Percentiles rank a stretch among this genome's conserved stretches.
phyloP scores from a whole-genome alignment of 768 basidiomycete genomes.

The Lanmaoa rubissima region DNA sequence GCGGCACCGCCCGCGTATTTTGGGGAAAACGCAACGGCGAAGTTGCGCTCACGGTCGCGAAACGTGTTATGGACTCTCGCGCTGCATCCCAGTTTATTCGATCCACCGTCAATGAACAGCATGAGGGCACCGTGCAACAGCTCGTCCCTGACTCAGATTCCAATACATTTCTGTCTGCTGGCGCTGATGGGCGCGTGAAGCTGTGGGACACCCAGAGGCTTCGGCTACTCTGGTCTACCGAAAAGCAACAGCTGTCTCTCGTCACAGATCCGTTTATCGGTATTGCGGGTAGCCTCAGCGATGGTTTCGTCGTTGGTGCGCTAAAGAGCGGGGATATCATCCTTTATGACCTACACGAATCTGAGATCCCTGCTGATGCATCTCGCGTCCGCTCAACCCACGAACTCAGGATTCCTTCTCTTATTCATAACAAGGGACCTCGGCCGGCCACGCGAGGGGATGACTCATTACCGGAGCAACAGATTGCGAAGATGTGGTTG shows the following conservation, averaged over 20 bases:
- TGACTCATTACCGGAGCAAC: neutral
- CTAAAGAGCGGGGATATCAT: conserved; percentile 55
- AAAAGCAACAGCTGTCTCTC: conserved; percentile 32
- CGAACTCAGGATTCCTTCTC: conserved; percentile 39
- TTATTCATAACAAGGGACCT: conserved; percentile 20
- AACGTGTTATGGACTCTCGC: conserved; percentile 56
- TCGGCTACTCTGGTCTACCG: conserved; percentile 64
- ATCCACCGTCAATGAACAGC: conserved; percentile 57
- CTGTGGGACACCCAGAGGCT: conserved; percentile 64
- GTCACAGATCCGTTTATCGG: conserved; percentile 51
- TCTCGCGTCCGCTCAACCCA: conserved; percentile 17
- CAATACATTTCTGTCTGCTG: conserved; percentile 48
- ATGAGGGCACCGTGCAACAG: conserved; percentile 58
- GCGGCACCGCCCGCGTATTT: conserved; percentile 61
- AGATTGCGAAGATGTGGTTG: conserved; percentile 20
- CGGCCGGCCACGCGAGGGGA: neutral
- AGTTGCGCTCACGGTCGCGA: conserved; percentile 57
- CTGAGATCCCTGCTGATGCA: conserved; percentile 15
- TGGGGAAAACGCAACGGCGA: conserved; percentile 78
- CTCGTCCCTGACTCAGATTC: conserved; percentile 47
- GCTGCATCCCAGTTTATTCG: conserved; percentile 45
- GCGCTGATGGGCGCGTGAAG: conserved; percentile 66
- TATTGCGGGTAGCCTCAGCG: conserved; percentile 43
- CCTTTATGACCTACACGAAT: conserved; percentile 50
- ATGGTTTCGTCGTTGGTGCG: conserved; percentile 49